Base-by-base conservation (phyloP, 2,329 filamentous ascomycete species). In the Hymenoscyphus repandus region DNA sequence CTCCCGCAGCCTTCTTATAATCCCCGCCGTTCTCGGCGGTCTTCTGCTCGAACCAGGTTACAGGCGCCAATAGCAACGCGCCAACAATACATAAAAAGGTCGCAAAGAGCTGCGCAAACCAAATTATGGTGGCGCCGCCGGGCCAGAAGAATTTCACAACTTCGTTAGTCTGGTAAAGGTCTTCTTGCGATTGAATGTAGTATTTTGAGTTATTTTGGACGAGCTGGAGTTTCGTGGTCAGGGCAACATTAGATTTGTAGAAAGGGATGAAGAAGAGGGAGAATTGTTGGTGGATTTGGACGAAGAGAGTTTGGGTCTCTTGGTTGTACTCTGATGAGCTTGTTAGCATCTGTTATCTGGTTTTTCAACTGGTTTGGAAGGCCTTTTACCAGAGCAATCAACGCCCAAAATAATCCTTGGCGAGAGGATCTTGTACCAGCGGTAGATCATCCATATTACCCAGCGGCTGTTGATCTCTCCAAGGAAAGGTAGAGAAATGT, bases 361-460 rank as follows among this genome's bases (percentile, higher is more conserved):
- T 30, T 33, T 30, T 3, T 17, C 22, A 4, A 27, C 22, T 27
- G 38, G 18, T 4, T 15, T 22, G 12, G n/a, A n/a, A 33, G 30
- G 10, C 33, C 1, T 39, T 6, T 38, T 64, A 79, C 78, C 73
- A 39, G 69, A 68, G 3, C 76, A 78, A 55, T 89, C 78, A 15
- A 96, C 74, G 1, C 77, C 70, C 11, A 92, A 70, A 39, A 83
- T 75, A 57, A 93, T 87, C 15, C 74, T 72, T 0, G 90, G 90
- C 54, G 83, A 89, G 64, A 95, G 74, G 57, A 92, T 86, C 63
- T 90, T 88, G 69, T 95, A 92, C 87, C 86, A 91, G 37, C 82
- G 80, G 64, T 89, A 95, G 50, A 95, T 84, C 59, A 77, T 75
- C 43, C 78, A 71, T 15, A 95, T 75, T 5, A 88, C 65, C 69